These are phyloP conservation scores for Solanum habrochaites DNA, from an alignment of 257 asterid species.

Conservation along the genomic window DNA sequence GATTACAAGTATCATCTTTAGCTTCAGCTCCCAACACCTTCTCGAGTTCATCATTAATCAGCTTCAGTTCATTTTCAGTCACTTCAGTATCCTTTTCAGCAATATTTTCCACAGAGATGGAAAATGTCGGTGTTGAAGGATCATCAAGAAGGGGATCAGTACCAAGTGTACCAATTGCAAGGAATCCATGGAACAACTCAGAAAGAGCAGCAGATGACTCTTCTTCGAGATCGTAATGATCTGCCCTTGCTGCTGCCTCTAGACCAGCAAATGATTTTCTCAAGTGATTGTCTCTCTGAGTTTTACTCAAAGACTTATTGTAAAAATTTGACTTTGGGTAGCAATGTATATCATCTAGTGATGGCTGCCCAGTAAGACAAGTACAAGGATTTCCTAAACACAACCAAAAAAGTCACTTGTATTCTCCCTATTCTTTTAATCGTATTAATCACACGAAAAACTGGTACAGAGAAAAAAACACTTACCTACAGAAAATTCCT, in stretches of 20 bases:
- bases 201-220: slow-evolving; percentile 45
- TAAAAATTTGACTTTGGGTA: slow-evolving; percentile 15
- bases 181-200: slow-evolving; percentile 89
- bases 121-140: slow-evolving; percentile 72
- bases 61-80: slow-evolving; percentile 68
- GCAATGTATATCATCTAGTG: slow-evolving; percentile 26
- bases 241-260: slow-evolving; percentile 46
- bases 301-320: slow-evolving; percentile 25
- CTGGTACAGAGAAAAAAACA: not conserved
- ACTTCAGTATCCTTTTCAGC: slow-evolving; percentile 77
- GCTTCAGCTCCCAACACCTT: slow-evolving; percentile 70
- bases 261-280: slow-evolving; percentile 62
- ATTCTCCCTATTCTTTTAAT: not conserved
- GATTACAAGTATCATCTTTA: slow-evolving; percentile 29
- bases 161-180: slow-evolving; percentile 91
- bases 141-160: slow-evolving; percentile 32
- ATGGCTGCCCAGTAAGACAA: slow-evolving; percentile 55
- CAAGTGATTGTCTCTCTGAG: slow-evolving; percentile 39
- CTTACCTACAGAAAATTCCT: slow-evolving; percentile 63
- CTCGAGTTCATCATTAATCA: slow-evolving; percentile 82
- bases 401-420: not conserved
- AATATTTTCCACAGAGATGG: slow-evolving; percentile 57
- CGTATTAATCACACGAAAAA: not conserved
- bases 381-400: slow-evolving; percentile 25
- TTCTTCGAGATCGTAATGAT: slow-evolving; percentile 48